Base-by-base conservation (phyloP, 1,139 yeast species). In the Lizanozyma gosingica region DNA sequence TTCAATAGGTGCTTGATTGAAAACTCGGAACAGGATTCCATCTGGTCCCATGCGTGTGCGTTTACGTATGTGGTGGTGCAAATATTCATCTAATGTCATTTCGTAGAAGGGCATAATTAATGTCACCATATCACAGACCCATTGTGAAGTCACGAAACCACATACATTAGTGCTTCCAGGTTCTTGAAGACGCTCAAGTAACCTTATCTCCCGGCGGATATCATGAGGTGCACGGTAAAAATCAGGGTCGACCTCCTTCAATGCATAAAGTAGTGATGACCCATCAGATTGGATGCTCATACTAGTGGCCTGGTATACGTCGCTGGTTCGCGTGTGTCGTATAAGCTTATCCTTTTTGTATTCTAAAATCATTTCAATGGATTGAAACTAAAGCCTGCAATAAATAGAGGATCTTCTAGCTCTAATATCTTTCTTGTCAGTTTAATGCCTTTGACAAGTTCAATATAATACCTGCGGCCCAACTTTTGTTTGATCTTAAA, bases 1-100 rank as follows among this genome's bases (percentile, higher is more conserved):
- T 1, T 37, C 44, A 0, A 35, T 15, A 1, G 59, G 45, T 34
- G 71, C 44, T 4, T 42, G 50, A 49, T 69, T 60, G 4, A 50
- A 41, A 47, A 56, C 54, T 29, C 58, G 52, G 8, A 56, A 14
- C 14, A 43, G 37, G 4, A 18, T 6, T 22, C 29, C 29, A 22
- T 22, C 11, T 6, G 29, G 9, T 6, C 29, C 29, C 29, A 22
- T 22, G 6, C 29, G 29, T 6, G 29, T 22, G 6, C 29, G 6
- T 22, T 22, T 22, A 6, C 29, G 6, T 22, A 11, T 22, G 11
- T 22, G 29, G 11, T 22, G 29, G 6, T 22, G 6, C 29, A 22
- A 22, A 11, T 22, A 22, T 22, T 22, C 29, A 11, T 22, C 29
- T 22, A 22, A 22, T 22, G 29, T 22, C 29, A 22, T 22, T 22